These are phyloP conservation scores for Goffeauzyma gilvescens DNA, from an alignment of 768 basidiomycete genomes.

Conservation along the genomic window DNA sequence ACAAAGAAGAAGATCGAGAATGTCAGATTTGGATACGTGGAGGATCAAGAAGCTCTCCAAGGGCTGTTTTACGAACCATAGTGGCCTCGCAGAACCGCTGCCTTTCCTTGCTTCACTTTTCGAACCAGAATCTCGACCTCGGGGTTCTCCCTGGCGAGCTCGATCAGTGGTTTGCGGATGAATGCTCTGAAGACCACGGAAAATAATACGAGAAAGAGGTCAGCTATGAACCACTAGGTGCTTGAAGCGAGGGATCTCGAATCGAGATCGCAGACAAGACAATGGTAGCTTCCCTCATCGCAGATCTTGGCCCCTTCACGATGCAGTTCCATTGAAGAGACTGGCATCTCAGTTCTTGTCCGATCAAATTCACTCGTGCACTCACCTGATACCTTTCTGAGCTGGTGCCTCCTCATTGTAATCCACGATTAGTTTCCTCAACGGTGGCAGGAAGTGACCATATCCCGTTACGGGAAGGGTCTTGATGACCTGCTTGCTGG, in stretches of 20 bases:
- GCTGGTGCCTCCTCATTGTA: conserved; percentile 22
- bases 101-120: conserved; percentile 20
- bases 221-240: too few relatives aligned
- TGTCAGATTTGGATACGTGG: background rate
- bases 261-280: too few relatives aligned
- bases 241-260: too few relatives aligned
- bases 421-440: conserved; percentile 27
- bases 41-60: background rate
- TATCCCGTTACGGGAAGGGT: conserved; percentile 25
- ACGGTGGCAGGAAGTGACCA: conserved; percentile 23
- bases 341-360: background rate
- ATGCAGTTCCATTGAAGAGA: background rate
- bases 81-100: conserved; percentile 27
- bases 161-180: conserved; percentile 18
- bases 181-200: conserved; percentile 15
- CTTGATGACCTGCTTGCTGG: background rate
- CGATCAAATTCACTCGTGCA: background rate
- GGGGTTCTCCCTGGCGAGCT: conserved; percentile 25
- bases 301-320: too few relatives aligned
- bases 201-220: background rate
- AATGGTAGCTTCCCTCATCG: too few relatives aligned
- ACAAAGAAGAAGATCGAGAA: background rate
- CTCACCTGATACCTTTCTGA: conserved; percentile 24
- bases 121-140: conserved; percentile 30
- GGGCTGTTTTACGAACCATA: conserved; percentile 24